phyloP scores from a whole-genome alignment of 306 rosid genomes.

The Cercis canadensis region DNA sequence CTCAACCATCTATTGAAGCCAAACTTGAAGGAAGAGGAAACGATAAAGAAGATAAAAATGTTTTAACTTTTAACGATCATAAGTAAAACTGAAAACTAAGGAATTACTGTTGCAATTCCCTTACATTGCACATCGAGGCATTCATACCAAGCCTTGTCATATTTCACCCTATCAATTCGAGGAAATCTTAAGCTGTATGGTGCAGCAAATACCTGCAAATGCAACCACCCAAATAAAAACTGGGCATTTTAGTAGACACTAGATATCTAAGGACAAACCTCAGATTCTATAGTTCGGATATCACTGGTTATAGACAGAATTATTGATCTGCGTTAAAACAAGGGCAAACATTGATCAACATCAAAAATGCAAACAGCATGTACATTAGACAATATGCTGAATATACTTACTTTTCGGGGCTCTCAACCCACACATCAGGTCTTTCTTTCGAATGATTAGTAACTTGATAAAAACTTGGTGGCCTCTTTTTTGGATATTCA shows the following conservation, averaged over 20 bases:
- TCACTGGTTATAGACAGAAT: constrained; percentile 81
- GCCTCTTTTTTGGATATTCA: constrained; percentile 77
- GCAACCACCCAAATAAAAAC: constrained; percentile 36
- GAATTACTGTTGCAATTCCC: constrained; percentile 40
- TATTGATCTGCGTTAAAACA: constrained; percentile 52
- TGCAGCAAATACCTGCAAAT: constrained; percentile 81
- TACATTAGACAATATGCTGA: constrained; percentile 10
- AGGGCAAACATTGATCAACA: constrained; percentile 21
- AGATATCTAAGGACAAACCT: constrained; percentile 61
- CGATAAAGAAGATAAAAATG: no score
- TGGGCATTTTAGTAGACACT: constrained; percentile 15
- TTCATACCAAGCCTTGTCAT: constrained; percentile 95
- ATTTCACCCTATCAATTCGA: constrained; percentile 88
- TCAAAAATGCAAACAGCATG: constrained; percentile 12
- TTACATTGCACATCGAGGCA: constrained; percentile 95
- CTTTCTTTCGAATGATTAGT: constrained; percentile 93
- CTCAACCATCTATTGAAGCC: constrained; percentile 34
- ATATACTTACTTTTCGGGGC: constrained; percentile 82
- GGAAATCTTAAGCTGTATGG: constrained; percentile 97
- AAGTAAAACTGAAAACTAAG: background rate
- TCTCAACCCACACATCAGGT: constrained; percentile 98
- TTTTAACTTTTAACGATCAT: no score
- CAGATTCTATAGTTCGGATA: constrained; percentile 87
- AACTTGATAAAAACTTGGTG: constrained; percentile 91
- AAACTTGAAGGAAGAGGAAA: no score